phyloP scores from a whole-genome alignment of 2,329 filamentous ascomycete genomes.

The Pseudocercospora crystallina region DNA sequence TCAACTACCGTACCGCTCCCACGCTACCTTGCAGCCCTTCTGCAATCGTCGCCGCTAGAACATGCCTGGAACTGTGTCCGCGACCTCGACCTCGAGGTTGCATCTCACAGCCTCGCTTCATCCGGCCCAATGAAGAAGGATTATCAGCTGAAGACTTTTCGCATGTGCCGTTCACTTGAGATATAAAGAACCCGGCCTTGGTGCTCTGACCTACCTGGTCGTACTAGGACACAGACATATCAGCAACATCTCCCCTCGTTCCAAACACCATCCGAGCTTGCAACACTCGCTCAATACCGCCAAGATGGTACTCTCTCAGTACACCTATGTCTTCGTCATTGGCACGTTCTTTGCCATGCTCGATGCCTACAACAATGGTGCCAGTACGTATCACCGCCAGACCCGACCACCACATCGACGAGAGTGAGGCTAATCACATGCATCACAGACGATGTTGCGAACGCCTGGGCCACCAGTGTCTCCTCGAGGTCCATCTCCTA shows the following conservation, averaged over 20 bases:
- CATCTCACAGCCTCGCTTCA: not conserved
- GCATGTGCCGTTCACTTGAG: no score
- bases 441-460: conserved; percentile 51
- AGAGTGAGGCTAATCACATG: not conserved
- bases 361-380: conserved; percentile 66
- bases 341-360: conserved; percentile 66
- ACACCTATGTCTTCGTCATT: conserved; percentile 64
- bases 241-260: no score
- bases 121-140: conserved; percentile 3
- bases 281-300: conserved; percentile 5
- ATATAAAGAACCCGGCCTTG: no score
- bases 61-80: conserved; percentile 6
- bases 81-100: not conserved
- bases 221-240: no score
- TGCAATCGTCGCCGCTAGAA: conserved; percentile 8
- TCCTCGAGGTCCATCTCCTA: conserved; percentile 54
- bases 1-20: no score
- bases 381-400: conserved; percentile 31
- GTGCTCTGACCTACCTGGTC: no score
- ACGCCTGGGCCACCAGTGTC: conserved; percentile 55
- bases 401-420: not conserved
- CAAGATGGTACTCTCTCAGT: conserved; percentile 51
- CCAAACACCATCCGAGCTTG: not conserved
- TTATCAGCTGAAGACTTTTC: no score
- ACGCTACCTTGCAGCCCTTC: no score